Evolutionary conservation across 345 rosid species (phyloP).

Genomic region (Gossypium turneri): DNA sequence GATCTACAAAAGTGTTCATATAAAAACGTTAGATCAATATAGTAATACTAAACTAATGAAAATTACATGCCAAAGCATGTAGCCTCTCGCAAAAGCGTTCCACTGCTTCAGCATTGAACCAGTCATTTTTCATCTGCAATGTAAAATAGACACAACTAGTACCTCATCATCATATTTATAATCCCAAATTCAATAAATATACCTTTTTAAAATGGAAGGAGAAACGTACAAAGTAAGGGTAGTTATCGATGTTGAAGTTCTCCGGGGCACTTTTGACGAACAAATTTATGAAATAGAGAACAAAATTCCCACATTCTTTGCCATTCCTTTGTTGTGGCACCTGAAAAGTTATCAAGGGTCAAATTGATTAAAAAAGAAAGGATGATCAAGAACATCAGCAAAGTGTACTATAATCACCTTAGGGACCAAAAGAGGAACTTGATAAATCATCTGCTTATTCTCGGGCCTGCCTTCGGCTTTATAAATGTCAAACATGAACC

Average conservation of each 20-base stretch:
- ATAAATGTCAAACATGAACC: constrained; percentile 61
- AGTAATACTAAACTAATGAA: background rate
- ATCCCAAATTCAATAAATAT: background rate
- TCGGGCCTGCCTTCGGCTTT: constrained; percentile 50
- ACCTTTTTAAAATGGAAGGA: background rate
- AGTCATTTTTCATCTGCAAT: constrained; percentile 54
- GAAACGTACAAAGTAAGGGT: constrained; percentile 56
- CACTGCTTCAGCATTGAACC: constrained; percentile 50
- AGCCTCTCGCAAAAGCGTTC: constrained; percentile 39
- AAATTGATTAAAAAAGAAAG: background rate
- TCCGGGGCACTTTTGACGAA: constrained; percentile 52
- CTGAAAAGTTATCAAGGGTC: constrained; percentile 29
- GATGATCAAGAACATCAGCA: background rate
- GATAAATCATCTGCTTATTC: constrained; percentile 27
- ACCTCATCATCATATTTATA: background rate
- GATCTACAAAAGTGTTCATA: background rate
- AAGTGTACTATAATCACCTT: constrained; percentile 31
- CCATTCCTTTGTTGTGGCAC: constrained; percentile 71
- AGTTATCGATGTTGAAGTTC: constrained; percentile 29
- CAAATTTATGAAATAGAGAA: constrained; percentile 59
- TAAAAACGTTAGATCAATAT: background rate
- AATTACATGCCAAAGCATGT: constrained; percentile 19
- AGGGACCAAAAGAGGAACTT: constrained; percentile 54
- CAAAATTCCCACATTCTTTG: constrained; percentile 67
- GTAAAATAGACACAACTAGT: background rate